Evolutionary conservation across 1,284 basidiomycete species (phyloP), one percentile per base, ranked within the genome.

Genomic region (Chiua sp.): DNA sequence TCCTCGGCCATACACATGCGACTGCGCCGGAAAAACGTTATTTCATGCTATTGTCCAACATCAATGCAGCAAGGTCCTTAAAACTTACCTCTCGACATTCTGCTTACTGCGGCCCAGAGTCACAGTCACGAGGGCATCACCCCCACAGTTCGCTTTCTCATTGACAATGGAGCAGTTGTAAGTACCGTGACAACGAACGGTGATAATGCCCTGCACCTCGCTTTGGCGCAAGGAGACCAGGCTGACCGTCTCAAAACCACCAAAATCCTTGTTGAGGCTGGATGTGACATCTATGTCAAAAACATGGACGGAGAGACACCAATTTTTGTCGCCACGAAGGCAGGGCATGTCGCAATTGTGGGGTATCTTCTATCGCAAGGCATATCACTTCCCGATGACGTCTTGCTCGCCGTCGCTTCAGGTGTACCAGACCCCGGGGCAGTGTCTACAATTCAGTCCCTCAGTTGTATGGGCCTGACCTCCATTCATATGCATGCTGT

Each of bases 291-390:
- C 7, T 15, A 6, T 8, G n/a, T 35, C 5, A 16, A 18, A 22
- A 51, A 59, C 28, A 7, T 5, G 26, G 26, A 26, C 26, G 26
- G 26, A 26, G 26, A 44, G 26, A 55, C 48, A 23, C 55, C 55
- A 16, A 23, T 51, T n/a, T 49, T 51, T 51, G 48, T 56, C 26
- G 55, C 48, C 18, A 30, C 49, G 5, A 30, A 15, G 20, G 0
- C 3, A 22, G 55, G 48, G 15, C 26, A 26, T 23, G 6, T 28
- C 22, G 18, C 28, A 12, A 6, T 44, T 32, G 28, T 56, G 22
- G 39, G 20, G 12, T 46, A 44, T 32, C 37, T 56, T n/a, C 48
- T 56, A 26, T 51, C 48, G 30, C 55, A 23, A 56, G 55, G 39
- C 32, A 23, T 26, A 3, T 20, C 53, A 22, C 28, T 32, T 4